phyloP scores from a whole-genome alignment of 164 flowering plant genomes.

The Litsea cubeba region DNA sequence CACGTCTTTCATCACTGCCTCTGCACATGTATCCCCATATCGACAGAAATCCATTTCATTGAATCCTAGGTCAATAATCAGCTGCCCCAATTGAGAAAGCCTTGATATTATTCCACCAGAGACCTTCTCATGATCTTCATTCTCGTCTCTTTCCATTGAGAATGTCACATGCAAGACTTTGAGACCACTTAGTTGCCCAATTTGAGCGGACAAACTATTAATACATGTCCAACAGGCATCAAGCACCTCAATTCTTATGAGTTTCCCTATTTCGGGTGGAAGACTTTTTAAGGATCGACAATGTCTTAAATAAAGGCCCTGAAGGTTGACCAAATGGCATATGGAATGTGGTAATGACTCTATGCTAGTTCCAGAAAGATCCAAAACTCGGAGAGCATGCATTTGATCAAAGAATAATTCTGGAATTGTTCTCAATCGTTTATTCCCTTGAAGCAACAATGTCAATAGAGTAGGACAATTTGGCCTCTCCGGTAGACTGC shows the following conservation, averaged over 20 bases:
- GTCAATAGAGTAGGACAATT: slow-evolving; percentile 15
- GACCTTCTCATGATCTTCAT: background rate
- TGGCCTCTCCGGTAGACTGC: slow-evolving; percentile 16
- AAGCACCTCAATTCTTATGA: slow-evolving; percentile 8
- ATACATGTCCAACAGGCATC: background rate
- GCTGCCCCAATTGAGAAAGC: slow-evolving; percentile 4
- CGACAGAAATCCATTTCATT: background rate
- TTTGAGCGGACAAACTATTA: background rate
- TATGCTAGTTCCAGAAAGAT: slow-evolving; percentile 14
- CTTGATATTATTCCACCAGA: no score
- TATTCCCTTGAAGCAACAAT: slow-evolving; percentile 23
- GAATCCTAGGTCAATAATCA: slow-evolving; percentile 13
- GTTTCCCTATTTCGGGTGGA: slow-evolving; percentile 1
- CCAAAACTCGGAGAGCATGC: slow-evolving; percentile 24
- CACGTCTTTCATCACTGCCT: slow-evolving; percentile 3
- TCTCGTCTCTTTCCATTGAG: no score
- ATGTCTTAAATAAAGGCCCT: slow-evolving; percentile 19
- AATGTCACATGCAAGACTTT: slow-evolving; percentile 18
- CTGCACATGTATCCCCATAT: background rate
- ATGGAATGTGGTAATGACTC: slow-evolving; percentile 20
- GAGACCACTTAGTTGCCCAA: slow-evolving; percentile 1
- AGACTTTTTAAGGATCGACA: slow-evolving; percentile 3
- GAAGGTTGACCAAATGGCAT: slow-evolving; percentile 10
- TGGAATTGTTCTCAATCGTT: slow-evolving; percentile 6
- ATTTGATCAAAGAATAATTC: slow-evolving; percentile 17